Evolutionary conservation across 2,329 filamentous ascomycete genomes (phyloP), one percentile per base, ranked within the genome.

Genomic region (Trichoderma sp.): DNA sequence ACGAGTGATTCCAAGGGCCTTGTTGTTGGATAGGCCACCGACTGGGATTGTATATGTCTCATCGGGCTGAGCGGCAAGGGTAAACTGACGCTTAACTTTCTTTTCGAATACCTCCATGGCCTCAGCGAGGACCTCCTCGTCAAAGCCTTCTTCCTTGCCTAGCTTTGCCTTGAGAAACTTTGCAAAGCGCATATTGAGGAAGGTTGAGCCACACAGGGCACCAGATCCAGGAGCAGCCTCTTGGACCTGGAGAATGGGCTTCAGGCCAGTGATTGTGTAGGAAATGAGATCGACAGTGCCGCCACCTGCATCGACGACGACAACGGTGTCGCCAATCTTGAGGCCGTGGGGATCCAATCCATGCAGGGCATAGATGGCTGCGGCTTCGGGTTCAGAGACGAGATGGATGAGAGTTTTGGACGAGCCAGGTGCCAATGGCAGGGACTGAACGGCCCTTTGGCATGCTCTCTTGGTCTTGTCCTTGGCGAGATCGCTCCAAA

Each of bases 401-500:
- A 88, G 81, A 21, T 85, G 82, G 12, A 87, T 84, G 7, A 82
- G 81, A 0, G 80, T 76, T 16, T 79, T 79, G 65, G 72, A 68
- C 24, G 72, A 68, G 16, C 72, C 72, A 1, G 64, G 53, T 0
- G 64, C 59, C 12, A 80, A 77, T 2, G 79, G 76, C 4, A 79
- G 82, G 4, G 85, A 78, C 9, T 81, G 81, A 1, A 79, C 78
- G 16, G 85, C 83, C 12, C 79, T 80, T 75, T 85, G 79, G 59
- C 85, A 87, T 18, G 87, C 87, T 67, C 84, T 82, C 63, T 83
- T 82, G 1, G 87, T 90, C 76, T 85, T 85, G 53, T 88, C 83
- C 63, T 88, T 89, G 71, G 88, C 87, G 6, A 84, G 81, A 59
- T 90, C 88, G 63, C 85, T 88, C 89, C 89, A 91, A 7, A 90